Conservation (phyloP, 225 moss, liverwort and hornwort genomes). For the Neckera pumila region DNA sequence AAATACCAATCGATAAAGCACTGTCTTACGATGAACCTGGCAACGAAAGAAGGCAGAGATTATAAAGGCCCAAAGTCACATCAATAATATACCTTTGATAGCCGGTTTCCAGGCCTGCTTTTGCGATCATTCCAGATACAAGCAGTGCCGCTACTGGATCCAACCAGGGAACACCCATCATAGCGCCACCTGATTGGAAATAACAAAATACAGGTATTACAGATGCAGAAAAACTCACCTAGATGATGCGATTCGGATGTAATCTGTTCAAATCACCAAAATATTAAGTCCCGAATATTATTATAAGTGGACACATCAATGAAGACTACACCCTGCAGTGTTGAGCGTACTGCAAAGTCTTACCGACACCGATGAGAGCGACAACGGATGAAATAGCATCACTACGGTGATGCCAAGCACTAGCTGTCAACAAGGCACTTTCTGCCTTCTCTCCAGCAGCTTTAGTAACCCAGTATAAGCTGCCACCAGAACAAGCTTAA, state of each 20-base stretch:
- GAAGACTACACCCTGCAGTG: neutral
- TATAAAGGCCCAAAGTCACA: neutral
- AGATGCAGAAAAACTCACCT: neutral
- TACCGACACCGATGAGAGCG: slow-evolving; percentile 88
- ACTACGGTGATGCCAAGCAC: slow-evolving; percentile 99
- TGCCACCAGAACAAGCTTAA: slow-evolving; percentile 16
- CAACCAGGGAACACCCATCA: slow-evolving; percentile 65
- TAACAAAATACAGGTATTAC: neutral
- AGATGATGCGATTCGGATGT: neutral
- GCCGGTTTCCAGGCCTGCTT: slow-evolving; percentile 80
- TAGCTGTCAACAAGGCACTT: slow-evolving; percentile 88
- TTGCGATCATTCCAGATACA: slow-evolving; percentile 91
- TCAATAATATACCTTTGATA: slow-evolving; percentile 62
- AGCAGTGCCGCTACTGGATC: slow-evolving; percentile 89
- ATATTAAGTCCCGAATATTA: neutral
- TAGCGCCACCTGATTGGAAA: slow-evolving; percentile 44
- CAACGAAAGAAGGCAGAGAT: neutral
- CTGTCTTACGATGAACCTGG: neutral
- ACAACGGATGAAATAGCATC: slow-evolving; percentile 92
- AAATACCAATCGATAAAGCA: neutral
- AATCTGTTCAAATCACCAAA: neutral
- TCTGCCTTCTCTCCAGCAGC: slow-evolving; percentile 62
- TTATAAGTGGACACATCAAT: neutral
- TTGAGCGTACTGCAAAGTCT: neutral
- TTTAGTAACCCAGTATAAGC: slow-evolving; percentile 77